Conservation (phyloP, 306 rosid genomes). For the Acmispon strigosus region DNA sequence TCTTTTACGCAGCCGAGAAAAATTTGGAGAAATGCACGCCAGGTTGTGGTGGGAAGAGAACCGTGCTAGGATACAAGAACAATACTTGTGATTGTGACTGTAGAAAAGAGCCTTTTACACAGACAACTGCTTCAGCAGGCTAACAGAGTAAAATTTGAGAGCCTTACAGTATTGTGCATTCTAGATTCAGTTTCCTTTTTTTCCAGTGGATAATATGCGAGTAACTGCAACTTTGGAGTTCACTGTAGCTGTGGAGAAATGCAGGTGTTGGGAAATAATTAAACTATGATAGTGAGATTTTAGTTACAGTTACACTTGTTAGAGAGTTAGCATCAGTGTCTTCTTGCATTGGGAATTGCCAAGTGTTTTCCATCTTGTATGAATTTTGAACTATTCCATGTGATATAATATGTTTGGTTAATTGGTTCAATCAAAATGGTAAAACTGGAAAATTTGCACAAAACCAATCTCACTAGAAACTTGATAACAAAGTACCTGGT, state of each 20-base stretch:
- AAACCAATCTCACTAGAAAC: not conserved
- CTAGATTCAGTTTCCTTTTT: conserved; percentile 22
- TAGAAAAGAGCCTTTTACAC: conserved; percentile 10
- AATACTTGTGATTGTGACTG: conserved; percentile 51
- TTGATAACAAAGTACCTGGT: not conserved
- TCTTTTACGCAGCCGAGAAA: conserved; percentile 66
- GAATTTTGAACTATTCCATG: conserved; percentile 17
- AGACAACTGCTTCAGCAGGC: conserved; percentile 29
- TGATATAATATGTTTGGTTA: conserved; percentile 3
- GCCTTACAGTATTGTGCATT: conserved; percentile 33
- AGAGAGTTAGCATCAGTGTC: not conserved
- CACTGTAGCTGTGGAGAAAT: conserved; percentile 23
- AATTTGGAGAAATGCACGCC: conserved; percentile 79
- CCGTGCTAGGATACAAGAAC: conserved; percentile 86
- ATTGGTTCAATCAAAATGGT: not conserved
- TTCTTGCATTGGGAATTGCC: not conserved
- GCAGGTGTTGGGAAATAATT: conserved; percentile 29
- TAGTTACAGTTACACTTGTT: conserved; percentile 23
- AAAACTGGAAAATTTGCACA: not conserved
- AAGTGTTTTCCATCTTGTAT: conserved; percentile 21
- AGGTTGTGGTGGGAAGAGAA: conserved; percentile 97
- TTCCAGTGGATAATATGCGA: conserved; percentile 28
- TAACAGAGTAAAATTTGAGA: conserved; percentile 28
- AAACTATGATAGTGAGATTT: conserved; percentile 22
- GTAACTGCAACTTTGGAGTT: conserved; percentile 24